Percentiles rank a stretch among this genome's conserved stretches.
Conservation (phyloP, 306 rosid genomes). For the Trifolium repens region DNA sequence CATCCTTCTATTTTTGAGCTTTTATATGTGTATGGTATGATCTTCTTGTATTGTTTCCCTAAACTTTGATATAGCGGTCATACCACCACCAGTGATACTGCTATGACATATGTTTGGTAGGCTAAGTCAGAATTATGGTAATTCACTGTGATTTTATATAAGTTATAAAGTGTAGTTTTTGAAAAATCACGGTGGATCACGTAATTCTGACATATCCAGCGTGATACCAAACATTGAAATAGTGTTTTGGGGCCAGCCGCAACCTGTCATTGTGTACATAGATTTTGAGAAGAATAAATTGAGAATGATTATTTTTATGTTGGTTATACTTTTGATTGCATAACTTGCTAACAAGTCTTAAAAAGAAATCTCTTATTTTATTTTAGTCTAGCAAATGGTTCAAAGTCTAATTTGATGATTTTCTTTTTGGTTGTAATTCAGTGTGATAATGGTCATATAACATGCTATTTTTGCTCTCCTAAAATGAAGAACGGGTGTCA, state of each 20-base stretch:
- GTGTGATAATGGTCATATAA: constrained; percentile 73
- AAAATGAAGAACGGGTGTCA: constrained; percentile 54
- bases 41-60: background rate
- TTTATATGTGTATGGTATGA: background rate
- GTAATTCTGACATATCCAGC: no score
- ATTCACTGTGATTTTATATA: no score
- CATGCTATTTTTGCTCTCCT: constrained; percentile 47
- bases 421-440: constrained; percentile 41
- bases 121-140: no score
- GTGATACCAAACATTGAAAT: no score
- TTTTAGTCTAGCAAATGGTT: background rate
- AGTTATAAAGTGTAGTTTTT: no score
- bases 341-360: background rate
- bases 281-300: background rate
- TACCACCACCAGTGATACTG: background rate
- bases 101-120: no score
- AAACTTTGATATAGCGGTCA: background rate
- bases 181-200: no score
- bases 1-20: background rate
- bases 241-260: background rate
- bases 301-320: background rate
- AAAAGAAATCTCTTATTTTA: background rate
- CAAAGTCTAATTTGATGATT: background rate
- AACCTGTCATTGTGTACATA: background rate
- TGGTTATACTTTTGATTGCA: background rate